These are phyloP conservation scores for Fusarium sambucinum DNA, from an alignment of 2,329 filamentous ascomycete genomes.

Conservation along the genomic window DNA sequence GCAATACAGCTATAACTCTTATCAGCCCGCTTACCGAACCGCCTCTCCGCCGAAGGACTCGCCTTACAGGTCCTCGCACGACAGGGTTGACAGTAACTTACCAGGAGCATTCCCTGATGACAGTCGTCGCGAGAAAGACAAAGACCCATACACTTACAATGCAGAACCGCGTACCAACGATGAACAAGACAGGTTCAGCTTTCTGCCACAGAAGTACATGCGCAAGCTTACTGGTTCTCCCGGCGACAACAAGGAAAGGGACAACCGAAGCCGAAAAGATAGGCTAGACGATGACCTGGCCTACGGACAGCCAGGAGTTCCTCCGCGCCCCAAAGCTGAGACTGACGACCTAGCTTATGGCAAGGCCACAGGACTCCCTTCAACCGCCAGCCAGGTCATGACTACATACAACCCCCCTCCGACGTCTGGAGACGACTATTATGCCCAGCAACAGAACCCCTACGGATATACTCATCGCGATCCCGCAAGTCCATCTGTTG, in stretches of 20 bases:
- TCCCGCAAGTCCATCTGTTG: slow-evolving; percentile 33
- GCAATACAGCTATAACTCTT: slow-evolving; percentile 57
- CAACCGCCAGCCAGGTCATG: slow-evolving; percentile 41
- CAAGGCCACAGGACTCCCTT: slow-evolving; percentile 38
- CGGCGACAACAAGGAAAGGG: slow-evolving; percentile 50
- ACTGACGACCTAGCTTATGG: slow-evolving; percentile 46
- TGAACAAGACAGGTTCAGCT: slow-evolving; percentile 57
- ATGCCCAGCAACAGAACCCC: slow-evolving; percentile 24
- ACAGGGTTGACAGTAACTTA: slow-evolving; percentile 48
- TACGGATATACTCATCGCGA: slow-evolving; percentile 35
- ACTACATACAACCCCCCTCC: slow-evolving; percentile 46
- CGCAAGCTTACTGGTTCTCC: slow-evolving; percentile 50
- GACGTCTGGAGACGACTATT: slow-evolving; percentile 24
- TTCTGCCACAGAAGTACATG: slow-evolving; percentile 63
- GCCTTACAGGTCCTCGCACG: slow-evolving; percentile 54
- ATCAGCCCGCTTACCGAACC: slow-evolving; percentile 51
- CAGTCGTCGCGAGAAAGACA: slow-evolving; percentile 47
- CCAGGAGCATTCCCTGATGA: slow-evolving; percentile 54
- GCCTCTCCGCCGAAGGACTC: slow-evolving; percentile 53
- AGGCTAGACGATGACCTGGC: slow-evolving; percentile 61
- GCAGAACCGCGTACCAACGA: slow-evolving; percentile 27
- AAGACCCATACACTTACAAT: slow-evolving; percentile 38
- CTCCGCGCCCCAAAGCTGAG: slow-evolving; percentile 40
- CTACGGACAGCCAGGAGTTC: slow-evolving; percentile 58
- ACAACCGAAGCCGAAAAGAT: slow-evolving; percentile 53